Base-by-base conservation (phyloP, 202 grass and related monocot genomes). In the Musa balbisiana region DNA sequence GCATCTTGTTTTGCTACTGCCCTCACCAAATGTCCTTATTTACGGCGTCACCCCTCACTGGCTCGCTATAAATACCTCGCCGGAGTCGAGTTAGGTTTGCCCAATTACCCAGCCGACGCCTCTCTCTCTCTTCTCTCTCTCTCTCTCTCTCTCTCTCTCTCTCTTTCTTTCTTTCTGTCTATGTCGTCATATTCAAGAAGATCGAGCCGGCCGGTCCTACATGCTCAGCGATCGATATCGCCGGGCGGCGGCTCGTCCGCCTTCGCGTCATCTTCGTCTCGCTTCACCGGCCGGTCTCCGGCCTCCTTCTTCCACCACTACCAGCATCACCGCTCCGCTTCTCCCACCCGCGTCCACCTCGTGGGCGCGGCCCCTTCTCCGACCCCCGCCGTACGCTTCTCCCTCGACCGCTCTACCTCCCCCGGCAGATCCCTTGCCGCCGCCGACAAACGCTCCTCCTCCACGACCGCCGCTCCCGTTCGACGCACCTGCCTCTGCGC, bases 401-500 rank as follows among this genome's bases (percentile, higher is more conserved):
- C 67, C 33, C 8, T 70, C 16, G 67, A 11, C 19, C 67, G 67
- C 1, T n/a, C 67, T 19, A 51, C 67, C 67, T 70, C 67, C 2
- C 67, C 67, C 67, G 67, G 67, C 15, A 9, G 67, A 0, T 51
- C 67, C 67, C 8, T 70, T 2, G 9, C 67, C 3, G 67, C 67
- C 0, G 33, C 67, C 67, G 67, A 70, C 43, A 70, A 70, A 16
- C 67, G 67, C 0, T 70, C 67, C 2, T 0, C 23, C 11, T 14
- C 62, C 21, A 11, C 62, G 9, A 12, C 22, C 8, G 43, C 43
- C 17, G 16, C 17, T 16, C 29, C 43, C 17, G 67, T 49, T 10
- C 67, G 67, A 8, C 67, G 67, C 67, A 70, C 67, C 67, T 70
- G 67, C 15, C 67, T 70, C 9, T 70, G 67, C 14, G 49, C 67